These are phyloP conservation scores for Dryas alaskensis DNA, from an alignment of 306 rosid species.

Conservation along the genomic window DNA sequence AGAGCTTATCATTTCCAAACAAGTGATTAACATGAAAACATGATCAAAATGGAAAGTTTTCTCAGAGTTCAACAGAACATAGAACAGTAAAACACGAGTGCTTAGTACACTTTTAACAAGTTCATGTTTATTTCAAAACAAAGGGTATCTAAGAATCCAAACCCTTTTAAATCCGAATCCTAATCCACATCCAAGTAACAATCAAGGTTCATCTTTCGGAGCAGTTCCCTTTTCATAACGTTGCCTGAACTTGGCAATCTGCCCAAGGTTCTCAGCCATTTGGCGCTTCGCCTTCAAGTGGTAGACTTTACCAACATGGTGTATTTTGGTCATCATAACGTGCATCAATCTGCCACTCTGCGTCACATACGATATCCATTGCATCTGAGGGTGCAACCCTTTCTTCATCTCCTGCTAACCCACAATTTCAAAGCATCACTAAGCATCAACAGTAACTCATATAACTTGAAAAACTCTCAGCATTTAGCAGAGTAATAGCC, in stretches of 20 bases:
- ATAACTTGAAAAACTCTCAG: not conserved
- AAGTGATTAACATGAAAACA: not conserved
- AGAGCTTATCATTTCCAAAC: not conserved
- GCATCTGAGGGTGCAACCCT: constrained; percentile 93
- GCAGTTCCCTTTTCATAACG: constrained; percentile 50
- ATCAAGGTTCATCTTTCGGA: constrained; percentile 38
- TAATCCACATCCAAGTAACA: not conserved
- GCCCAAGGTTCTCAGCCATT: constrained; percentile 81
- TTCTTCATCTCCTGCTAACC: constrained; percentile 59
- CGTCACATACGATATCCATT: constrained; percentile 88
- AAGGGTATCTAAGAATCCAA: not conserved
- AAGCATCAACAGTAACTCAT: not conserved
- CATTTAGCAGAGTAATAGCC: not conserved
- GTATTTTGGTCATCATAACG: constrained; percentile 84
- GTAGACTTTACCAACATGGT: constrained; percentile 83
- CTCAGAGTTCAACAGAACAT: constrained; percentile 1
- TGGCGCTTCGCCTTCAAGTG: constrained; percentile 85
- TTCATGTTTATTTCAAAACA: constrained; percentile 15
- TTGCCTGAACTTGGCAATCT: constrained; percentile 84
- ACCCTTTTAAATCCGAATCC: not conserved
- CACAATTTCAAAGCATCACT: not conserved
- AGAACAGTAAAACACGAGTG: not conserved
- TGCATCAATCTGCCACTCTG: constrained; percentile 89
- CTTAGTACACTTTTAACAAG: not conserved
- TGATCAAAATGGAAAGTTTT: not conserved